Percentiles rank a stretch among this genome's conserved stretches.
These are phyloP conservation scores for Jamesozyma lodderae DNA, from an alignment of 805 yeast genomes.

Conservation along the genomic window DNA sequence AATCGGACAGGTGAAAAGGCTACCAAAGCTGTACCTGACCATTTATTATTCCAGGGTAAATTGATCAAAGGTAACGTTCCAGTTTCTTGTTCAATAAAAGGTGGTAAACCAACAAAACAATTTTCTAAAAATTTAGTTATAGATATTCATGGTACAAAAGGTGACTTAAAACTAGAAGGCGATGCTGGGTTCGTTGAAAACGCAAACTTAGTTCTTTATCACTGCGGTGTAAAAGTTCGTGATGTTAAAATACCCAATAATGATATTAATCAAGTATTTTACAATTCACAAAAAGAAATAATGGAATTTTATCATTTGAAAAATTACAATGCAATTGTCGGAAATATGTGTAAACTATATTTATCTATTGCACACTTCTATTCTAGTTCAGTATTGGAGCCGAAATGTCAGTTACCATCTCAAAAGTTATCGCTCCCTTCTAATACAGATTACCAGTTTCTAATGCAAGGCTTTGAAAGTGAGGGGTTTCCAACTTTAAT, in stretches of 20 bases:
- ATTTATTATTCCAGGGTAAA: slow-evolving; percentile 16
- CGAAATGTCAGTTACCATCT: not conserved
- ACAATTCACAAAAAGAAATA: slow-evolving; percentile 10
- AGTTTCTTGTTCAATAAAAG: slow-evolving; percentile 17
- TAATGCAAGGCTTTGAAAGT: slow-evolving; percentile 10
- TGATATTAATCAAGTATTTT: not conserved
- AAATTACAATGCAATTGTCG: slow-evolving; percentile 17
- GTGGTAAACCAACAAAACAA: slow-evolving; percentile 17
- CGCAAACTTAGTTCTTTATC: slow-evolving; percentile 16
- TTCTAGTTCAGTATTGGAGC: slow-evolving; percentile 2
- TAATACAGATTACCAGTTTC: slow-evolving; percentile 2
- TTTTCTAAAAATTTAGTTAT: slow-evolving; percentile 18
- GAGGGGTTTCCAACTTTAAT: slow-evolving; percentile 18
- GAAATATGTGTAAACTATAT: slow-evolving; percentile 15
- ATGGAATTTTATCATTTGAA: slow-evolving; percentile 17
- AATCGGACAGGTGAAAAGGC: slow-evolving; percentile 7
- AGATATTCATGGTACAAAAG: slow-evolving; percentile 19
- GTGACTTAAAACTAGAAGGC: slow-evolving; percentile 19
- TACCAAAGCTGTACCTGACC: slow-evolving; percentile 16
- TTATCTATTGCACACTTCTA: slow-evolving; percentile 14
- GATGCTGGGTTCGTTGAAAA: slow-evolving; percentile 20
- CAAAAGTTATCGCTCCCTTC: not conserved
- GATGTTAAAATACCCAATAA: not conserved
- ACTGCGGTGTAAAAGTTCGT: slow-evolving; percentile 13
- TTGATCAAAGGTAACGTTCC: slow-evolving; percentile 14